phyloP scores from a whole-genome alignment of 495 filamentous ascomycete species.

The Astrothelium subdiscretum region DNA sequence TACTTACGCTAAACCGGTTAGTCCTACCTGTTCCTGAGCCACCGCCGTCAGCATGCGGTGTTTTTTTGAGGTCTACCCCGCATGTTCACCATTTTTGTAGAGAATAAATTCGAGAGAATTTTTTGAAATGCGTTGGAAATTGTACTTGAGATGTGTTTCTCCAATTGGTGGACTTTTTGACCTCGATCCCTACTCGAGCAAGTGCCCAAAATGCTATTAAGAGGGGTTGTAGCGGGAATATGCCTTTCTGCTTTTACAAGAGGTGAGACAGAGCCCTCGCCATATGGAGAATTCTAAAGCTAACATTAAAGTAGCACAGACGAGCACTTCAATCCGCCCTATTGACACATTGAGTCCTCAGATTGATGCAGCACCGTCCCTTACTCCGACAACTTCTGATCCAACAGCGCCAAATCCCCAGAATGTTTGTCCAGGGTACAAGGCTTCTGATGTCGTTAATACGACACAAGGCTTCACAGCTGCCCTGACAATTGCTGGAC shows the following conservation, averaged over 20 bases:
- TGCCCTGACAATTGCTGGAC: slow-evolving; percentile 15
- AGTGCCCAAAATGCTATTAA: not conserved
- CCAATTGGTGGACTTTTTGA: not conserved
- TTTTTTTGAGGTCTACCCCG: not conserved
- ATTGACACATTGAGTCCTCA: slow-evolving; percentile 1
- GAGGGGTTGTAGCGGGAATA: not conserved
- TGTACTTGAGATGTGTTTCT: not conserved
- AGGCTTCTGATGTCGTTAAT: slow-evolving; percentile 8
- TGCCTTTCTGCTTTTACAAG: not conserved
- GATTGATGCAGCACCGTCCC: slow-evolving; percentile 10
- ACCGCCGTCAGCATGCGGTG: not conserved
- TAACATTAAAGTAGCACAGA: not conserved
- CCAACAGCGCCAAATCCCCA: slow-evolving; percentile 15
- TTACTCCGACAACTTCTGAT: slow-evolving; percentile 14
- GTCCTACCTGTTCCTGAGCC: not conserved
- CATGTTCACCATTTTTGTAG: too few species aligned
- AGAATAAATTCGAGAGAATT: not conserved
- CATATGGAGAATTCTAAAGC: not conserved
- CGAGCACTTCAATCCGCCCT: not conserved
- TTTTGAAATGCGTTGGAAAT: not conserved
- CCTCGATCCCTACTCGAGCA: not conserved
- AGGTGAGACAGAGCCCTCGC: not conserved
- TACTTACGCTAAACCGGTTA: not conserved
- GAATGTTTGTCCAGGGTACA: slow-evolving; percentile 16
- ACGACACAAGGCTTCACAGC: slow-evolving; percentile 12